Evolutionary conservation across 768 basidiomycete genomes (phyloP).

Genomic region (Suillus hirtellus): DNA sequence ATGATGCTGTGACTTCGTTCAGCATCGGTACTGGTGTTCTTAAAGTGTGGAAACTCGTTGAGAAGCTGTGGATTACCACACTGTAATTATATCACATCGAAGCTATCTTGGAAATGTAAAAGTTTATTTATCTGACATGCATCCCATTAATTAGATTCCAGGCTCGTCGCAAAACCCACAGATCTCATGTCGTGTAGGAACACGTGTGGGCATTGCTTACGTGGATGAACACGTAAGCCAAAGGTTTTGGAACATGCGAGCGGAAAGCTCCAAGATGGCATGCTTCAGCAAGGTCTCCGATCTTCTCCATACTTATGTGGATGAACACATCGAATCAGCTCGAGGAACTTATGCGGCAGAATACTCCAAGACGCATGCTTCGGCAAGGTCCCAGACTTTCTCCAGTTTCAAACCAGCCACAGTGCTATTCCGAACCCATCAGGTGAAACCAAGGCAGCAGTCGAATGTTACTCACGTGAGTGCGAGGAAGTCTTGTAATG

Average conservation of each 20-base stretch:
- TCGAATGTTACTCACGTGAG: conserved; percentile 26
- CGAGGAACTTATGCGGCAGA: conserved; percentile 18
- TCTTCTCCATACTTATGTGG: conserved; percentile 24
- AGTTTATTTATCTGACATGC: conserved; percentile 9
- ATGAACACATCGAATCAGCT: conserved; percentile 17
- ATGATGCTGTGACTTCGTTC: conserved; percentile 10
- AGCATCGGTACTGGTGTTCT: conserved; percentile 75
- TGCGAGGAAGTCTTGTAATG: conserved; percentile 26
- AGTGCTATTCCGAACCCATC: conserved; percentile 17
- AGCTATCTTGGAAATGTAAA: neutral
- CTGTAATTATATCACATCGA: neutral
- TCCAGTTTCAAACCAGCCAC: conserved; percentile 30
- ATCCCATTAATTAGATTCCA: neutral
- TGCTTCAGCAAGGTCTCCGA: conserved; percentile 29
- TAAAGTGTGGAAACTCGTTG: conserved; percentile 70
- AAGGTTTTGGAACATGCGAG: conserved; percentile 12
- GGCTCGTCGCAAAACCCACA: conserved; percentile 8
- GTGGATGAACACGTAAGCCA: conserved; percentile 21
- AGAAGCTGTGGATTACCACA: conserved; percentile 42
- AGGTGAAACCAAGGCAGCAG: neutral
- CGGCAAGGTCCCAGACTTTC: conserved; percentile 33
- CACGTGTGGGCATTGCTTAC: conserved; percentile 3
- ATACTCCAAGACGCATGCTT: conserved; percentile 27
- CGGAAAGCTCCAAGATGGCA: conserved; percentile 23
- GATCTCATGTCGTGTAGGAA: neutral